Percentiles rank a stretch among this genome's conserved stretches.
These are phyloP conservation scores for Rhynchospora breviuscula DNA, from an alignment of 176 grass and related monocot genomes.

Conservation along the genomic window DNA sequence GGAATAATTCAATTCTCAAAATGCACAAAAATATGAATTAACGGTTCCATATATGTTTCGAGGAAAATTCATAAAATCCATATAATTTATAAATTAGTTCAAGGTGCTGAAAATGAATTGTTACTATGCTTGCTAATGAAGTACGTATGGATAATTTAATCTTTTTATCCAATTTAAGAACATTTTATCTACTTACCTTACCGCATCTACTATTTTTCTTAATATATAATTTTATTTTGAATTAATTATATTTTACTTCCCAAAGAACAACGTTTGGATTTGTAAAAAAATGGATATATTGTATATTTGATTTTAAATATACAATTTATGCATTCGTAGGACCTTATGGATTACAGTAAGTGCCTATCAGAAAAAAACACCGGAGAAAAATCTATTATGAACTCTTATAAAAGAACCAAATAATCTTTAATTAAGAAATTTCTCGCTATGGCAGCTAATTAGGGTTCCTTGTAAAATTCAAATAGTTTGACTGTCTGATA, in stretches of 20 bases:
- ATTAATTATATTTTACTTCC: neutral
- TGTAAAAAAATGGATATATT: neutral
- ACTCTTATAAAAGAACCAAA: neutral
- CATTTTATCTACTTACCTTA: neutral
- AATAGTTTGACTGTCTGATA: neutral
- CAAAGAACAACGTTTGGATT: neutral
- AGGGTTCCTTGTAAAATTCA: neutral
- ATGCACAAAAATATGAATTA: too few relatives aligned
- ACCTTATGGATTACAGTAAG: neutral
- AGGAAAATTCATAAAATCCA: too few relatives aligned
- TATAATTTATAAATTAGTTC: too few relatives aligned
- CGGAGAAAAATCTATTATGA: too few relatives aligned
- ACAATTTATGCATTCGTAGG: neutral
- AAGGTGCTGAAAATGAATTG: neutral
- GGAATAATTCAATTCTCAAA: too few relatives aligned
- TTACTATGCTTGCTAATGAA: neutral
- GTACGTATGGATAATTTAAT: neutral
- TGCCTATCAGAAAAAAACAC: neutral
- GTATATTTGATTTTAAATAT: neutral
- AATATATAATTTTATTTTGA: neutral
- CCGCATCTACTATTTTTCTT: neutral
- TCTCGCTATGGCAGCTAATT: neutral
- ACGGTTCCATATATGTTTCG: too few relatives aligned
- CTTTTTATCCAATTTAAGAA: too few relatives aligned
- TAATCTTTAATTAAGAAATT: neutral